Evolutionary conservation across 306 rosid genomes (phyloP).

Genomic region (Quercus mongolica): DNA sequence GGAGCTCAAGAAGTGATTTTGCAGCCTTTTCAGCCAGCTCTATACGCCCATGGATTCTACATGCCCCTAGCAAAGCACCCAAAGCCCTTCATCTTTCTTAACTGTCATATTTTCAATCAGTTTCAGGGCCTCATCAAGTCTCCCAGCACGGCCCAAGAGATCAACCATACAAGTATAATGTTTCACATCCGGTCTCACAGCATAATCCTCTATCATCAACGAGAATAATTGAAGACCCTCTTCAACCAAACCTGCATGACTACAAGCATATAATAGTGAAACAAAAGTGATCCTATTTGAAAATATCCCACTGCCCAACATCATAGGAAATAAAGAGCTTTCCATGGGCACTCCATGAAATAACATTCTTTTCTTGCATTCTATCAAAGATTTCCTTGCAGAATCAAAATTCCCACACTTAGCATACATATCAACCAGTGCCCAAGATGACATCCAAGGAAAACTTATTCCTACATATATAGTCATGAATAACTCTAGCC

Average conservation of each 20-base stretch:
- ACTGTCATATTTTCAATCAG: slow-evolving; percentile 48
- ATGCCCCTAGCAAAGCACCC: slow-evolving; percentile 87
- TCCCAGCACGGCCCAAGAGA: slow-evolving; percentile 78
- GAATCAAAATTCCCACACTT: slow-evolving; percentile 66
- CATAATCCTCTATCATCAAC: slow-evolving; percentile 54
- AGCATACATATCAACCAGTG: slow-evolving; percentile 71
- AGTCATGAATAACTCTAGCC: slow-evolving; percentile 53
- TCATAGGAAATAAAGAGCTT: slow-evolving; percentile 54
- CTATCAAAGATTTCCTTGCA: slow-evolving; percentile 58
- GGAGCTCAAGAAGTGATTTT: slow-evolving; percentile 54
- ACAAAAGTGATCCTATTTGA: slow-evolving; percentile 65
- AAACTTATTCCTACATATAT: slow-evolving; percentile 38
- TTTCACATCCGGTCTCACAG: slow-evolving; percentile 62
- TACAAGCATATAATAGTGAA: slow-evolving; percentile 77
- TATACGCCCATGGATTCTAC: slow-evolving; percentile 58
- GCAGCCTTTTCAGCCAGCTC: slow-evolving; percentile 71
- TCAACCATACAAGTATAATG: slow-evolving; percentile 83
- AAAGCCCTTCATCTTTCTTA: slow-evolving; percentile 64
- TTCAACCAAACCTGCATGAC: slow-evolving; percentile 67
- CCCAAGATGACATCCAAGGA: slow-evolving; percentile 66
- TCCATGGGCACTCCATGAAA: slow-evolving; percentile 70
- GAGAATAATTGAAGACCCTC: slow-evolving; percentile 60
- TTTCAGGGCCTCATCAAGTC: slow-evolving; percentile 60
- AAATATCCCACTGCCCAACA: slow-evolving; percentile 44
- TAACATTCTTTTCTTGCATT: slow-evolving; percentile 65